Conservation (phyloP, 192 early-diverging fungal genomes). For the Linnemannia hyalina region DNA sequence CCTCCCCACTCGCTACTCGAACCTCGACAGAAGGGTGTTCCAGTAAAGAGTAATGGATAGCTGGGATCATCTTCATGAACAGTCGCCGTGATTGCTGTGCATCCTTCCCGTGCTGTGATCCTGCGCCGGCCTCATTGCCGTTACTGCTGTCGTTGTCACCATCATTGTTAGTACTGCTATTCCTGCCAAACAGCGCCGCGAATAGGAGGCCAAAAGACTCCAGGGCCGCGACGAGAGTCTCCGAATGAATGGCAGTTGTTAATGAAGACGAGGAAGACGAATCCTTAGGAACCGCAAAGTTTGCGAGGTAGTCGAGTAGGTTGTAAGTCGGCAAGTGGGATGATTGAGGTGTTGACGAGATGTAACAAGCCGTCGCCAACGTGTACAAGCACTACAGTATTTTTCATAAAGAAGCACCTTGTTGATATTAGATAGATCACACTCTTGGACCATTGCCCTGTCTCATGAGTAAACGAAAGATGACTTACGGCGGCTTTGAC, state of each 20-base stretch:
- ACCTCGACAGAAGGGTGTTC: slow-evolving; percentile 71
- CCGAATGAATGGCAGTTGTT: slow-evolving; percentile 31
- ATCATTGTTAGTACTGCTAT: not conserved
- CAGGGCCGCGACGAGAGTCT: slow-evolving; percentile 38
- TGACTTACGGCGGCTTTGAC: slow-evolving; percentile 61
- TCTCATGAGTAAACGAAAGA: not conserved
- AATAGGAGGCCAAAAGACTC: slow-evolving; percentile 54
- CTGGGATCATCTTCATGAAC: slow-evolving; percentile 64
- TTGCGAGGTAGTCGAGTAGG: slow-evolving; percentile 47
- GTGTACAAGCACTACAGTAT: slow-evolving; percentile 46
- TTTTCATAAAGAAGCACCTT: not conserved
- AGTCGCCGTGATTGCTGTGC: slow-evolving; percentile 40
- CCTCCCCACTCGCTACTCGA: slow-evolving; percentile 77
- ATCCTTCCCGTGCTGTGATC: slow-evolving; percentile 23
- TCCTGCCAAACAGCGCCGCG: slow-evolving; percentile 36
- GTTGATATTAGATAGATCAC: not conserved
- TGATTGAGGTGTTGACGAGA: slow-evolving; percentile 49
- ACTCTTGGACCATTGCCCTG: not conserved
- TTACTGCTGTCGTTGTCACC: not conserved
- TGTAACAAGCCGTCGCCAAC: slow-evolving; percentile 50
- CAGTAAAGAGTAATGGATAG: slow-evolving; percentile 63
- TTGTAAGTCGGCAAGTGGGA: slow-evolving; percentile 53
- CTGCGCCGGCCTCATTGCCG: not conserved
- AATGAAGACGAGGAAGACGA: slow-evolving; percentile 8
- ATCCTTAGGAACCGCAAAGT: slow-evolving; percentile 36